Evolutionary conservation across 345 rosid species (phyloP).

Genomic region (Euphorbia lathyris): DNA sequence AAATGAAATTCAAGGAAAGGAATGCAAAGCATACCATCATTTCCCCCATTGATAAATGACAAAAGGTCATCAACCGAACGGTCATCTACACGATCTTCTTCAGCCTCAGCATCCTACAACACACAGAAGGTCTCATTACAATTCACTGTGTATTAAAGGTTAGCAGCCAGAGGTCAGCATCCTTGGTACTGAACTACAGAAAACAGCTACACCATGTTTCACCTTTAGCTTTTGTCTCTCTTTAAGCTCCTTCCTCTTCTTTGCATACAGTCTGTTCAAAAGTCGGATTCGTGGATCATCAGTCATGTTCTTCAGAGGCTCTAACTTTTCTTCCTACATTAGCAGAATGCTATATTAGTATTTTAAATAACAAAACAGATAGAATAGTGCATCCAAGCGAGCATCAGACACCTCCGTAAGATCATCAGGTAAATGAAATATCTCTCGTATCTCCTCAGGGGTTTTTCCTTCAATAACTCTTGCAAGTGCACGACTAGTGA

Average conservation of each 20-base stretch:
- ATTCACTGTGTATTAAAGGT: neutral
- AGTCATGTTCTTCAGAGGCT: conserved; percentile 73
- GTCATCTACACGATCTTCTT: conserved; percentile 66
- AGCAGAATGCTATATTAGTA: neutral
- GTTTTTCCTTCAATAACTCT: conserved; percentile 80
- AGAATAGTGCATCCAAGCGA: conserved; percentile 6
- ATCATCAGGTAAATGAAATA: conserved; percentile 91
- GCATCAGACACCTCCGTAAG: conserved; percentile 69
- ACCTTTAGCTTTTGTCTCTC: conserved; percentile 81
- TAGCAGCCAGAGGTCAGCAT: neutral
- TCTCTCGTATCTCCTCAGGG: conserved; percentile 87
- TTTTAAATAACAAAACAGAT: neutral
- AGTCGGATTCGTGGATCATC: conserved; percentile 88
- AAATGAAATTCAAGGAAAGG: neutral
- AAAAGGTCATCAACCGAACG: conserved; percentile 91
- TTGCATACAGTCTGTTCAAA: conserved; percentile 74
- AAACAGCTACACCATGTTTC: no score
- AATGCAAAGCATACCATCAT: conserved; percentile 41
- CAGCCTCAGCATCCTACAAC: conserved; percentile 60
- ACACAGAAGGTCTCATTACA: conserved; percentile 8
- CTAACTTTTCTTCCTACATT: conserved; percentile 82
- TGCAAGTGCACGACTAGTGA: conserved; percentile 86
- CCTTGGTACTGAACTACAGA: neutral
- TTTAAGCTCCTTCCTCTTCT: conserved; percentile 77
- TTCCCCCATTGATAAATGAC: conserved; percentile 74